Base-by-base conservation (phyloP, 1,284 basidiomycete species). In the Ceratobasidium sp. region DNA sequence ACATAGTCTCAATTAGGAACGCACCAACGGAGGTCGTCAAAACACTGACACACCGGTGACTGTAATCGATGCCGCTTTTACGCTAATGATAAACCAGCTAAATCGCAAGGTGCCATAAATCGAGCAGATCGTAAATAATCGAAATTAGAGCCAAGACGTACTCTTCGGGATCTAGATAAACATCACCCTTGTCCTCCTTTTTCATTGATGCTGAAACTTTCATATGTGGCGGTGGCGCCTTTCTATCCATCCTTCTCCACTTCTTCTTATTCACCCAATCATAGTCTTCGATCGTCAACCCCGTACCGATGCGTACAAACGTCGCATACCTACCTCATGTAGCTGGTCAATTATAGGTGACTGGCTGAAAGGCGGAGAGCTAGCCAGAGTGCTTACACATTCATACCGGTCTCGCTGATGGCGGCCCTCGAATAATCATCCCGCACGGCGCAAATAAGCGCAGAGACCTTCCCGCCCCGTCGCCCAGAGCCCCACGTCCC, bases 1-100 rank as follows among this genome's bases (percentile, higher is more conserved):
- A 61, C 7, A 74, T 1, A 63, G 49, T 11, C 35, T 26, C 55
- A 30, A 69, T 49, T 44, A 41, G 41, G 26, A 41, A 13, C 5
- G 11, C 26, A 16, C n/a, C 8, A 38, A 21, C 14, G 47, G 23
- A 71, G 23, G 8, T 38, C 18, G 14, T 13, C 11, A 54, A 58
- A 38, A 32, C 32, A 57, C 7, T 46, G 9, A 77, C 83, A 76
- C 72, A 90, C 94, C 90, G 21, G 92, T 87, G 13, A 85, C 82
- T 1, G 88, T 88, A 67, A 98, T 92, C 79, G 97, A 95, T 0
- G 95, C 92, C 0, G 93, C 96, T 80, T 98, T 98, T 72, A 98
- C 88, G 77, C 92, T 92, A 75, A 98, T 76, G 41, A 98, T 91
- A 80, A 95, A 95, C 0, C 93, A 94, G 74, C 93, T 94, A 70